These are phyloP conservation scores for Plasmodium ovale DNA, from an alignment of 169 alveolate species.

Conservation along the genomic window DNA sequence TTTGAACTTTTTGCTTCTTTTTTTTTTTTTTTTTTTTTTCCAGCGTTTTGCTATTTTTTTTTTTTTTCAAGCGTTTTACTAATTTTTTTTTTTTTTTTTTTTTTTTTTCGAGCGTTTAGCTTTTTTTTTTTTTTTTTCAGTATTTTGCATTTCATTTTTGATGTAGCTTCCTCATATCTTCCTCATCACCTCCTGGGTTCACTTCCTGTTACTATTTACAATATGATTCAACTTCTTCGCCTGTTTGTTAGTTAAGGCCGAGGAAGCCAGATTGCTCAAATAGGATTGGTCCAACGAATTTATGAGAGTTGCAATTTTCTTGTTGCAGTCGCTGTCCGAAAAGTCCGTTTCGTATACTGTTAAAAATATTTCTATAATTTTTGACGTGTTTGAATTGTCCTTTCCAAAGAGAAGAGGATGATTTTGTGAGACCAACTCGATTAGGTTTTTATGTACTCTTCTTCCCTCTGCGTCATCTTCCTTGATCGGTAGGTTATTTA, in stretches of 20 bases:
- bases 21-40: too few relatives aligned
- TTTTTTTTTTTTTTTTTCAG: neutral
- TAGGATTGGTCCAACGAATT: conserved; percentile 83
- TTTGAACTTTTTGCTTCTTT: too few relatives aligned
- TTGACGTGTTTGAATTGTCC: conserved; percentile 84
- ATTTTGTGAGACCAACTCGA: conserved; percentile 84
- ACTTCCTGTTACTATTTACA: conserved; percentile 49
- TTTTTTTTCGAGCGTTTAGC: neutral
- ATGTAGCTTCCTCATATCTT: neutral
- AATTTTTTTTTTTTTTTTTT: neutral
- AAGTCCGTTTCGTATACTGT: conserved; percentile 87
- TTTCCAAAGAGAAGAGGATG: conserved; percentile 86
- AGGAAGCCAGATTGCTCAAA: conserved; percentile 82
- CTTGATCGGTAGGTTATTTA: conserved; percentile 86
- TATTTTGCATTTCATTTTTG: neutral
- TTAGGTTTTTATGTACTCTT: conserved; percentile 86
- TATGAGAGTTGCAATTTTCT: conserved; percentile 80
- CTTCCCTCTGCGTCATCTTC: conserved; percentile 89
- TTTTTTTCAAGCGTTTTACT: neutral
- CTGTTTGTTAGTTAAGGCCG: conserved; percentile 81
- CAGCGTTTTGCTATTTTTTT: neutral
- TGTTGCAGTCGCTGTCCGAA: conserved; percentile 87
- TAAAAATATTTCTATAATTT: conserved; percentile 86
- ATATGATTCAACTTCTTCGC: conserved; percentile 82
- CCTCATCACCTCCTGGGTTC: neutral